These are phyloP conservation scores for Capsella bursapastoris DNA, from an alignment of 345 rosid genomes.

Conservation along the genomic window DNA sequence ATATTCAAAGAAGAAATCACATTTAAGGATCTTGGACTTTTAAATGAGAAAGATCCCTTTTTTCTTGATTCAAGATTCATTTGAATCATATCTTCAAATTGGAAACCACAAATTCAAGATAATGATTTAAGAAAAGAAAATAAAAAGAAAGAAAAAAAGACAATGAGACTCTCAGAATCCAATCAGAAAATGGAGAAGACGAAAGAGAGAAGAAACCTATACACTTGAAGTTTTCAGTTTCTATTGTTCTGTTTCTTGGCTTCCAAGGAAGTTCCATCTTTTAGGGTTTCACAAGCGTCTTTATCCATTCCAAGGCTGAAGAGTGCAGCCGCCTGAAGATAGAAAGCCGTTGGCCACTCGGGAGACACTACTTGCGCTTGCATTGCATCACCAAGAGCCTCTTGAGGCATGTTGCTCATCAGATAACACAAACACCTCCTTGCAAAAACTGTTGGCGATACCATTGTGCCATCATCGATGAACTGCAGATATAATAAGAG, in stretches of 20 bases:
- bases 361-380: slow-evolving; percentile 81
- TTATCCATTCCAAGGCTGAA: slow-evolving; percentile 81
- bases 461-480: slow-evolving; percentile 79
- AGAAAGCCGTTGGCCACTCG: slow-evolving; percentile 79
- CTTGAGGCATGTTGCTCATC: slow-evolving; percentile 72
- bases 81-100: slow-evolving; percentile 40
- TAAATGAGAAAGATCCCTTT: slow-evolving; percentile 34
- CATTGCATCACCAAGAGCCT: slow-evolving; percentile 88
- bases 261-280: slow-evolving; percentile 86
- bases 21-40: slow-evolving; percentile 28
- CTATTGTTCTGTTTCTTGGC: slow-evolving; percentile 56
- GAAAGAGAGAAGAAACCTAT: slow-evolving; percentile 44
- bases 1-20: slow-evolving; percentile 14
- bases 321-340: slow-evolving; percentile 87
- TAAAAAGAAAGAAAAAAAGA: slow-evolving; percentile 35
- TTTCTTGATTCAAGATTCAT: slow-evolving; percentile 25
- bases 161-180: slow-evolving; percentile 41
- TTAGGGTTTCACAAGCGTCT: slow-evolving; percentile 79
- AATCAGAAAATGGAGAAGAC: slow-evolving; percentile 30
- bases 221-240: slow-evolving; percentile 54
- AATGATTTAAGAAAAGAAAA: slow-evolving; percentile 12
- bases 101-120: slow-evolving; percentile 29
- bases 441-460: slow-evolving; percentile 79
- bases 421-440: slow-evolving; percentile 79
- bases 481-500: slow-evolving; percentile 49